These are phyloP conservation scores for Lachnum nothofagi DNA, from an alignment of 2,329 filamentous ascomycete genomes.

Conservation along the genomic window DNA sequence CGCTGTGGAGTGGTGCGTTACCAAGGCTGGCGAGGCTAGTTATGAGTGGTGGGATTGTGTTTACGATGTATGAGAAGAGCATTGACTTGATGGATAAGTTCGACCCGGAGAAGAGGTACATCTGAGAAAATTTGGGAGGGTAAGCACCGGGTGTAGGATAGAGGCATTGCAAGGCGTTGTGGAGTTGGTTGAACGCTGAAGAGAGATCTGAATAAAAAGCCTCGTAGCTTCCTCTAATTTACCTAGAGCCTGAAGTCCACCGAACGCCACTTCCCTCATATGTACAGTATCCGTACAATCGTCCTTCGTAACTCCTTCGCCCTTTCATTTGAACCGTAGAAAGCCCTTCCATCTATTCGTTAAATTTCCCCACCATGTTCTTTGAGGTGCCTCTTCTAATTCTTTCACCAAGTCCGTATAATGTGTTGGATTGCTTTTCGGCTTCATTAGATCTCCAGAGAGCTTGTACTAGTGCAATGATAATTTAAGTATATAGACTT, in stretches of 20 bases:
- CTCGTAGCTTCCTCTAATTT: neutral
- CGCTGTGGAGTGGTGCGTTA: constrained; percentile 90
- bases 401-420: constrained; percentile 57
- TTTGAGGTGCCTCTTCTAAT: constrained; percentile 56
- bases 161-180: constrained; percentile 16
- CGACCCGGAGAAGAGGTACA: constrained; percentile 79
- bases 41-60: constrained; percentile 92
- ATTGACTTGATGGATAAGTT: constrained; percentile 78
- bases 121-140: constrained; percentile 42
- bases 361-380: constrained; percentile 49
- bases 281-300: constrained; percentile 4
- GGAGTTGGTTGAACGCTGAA: constrained; percentile 13
- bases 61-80: constrained; percentile 96
- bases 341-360: constrained; percentile 53
- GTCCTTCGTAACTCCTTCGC: neutral
- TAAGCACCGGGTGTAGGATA: constrained; percentile 2
- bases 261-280: constrained; percentile 6
- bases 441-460: constrained; percentile 48
- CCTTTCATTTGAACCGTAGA: constrained; percentile 48
- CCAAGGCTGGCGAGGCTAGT: constrained; percentile 80
- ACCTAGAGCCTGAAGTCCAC: neutral
- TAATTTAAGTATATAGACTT: neutral
- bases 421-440: constrained; percentile 60
- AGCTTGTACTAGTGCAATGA: constrained; percentile 48
- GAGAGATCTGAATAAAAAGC: constrained; percentile 8